phyloP scores from a whole-genome alignment of 345 rosid genomes.

The Arabidopsis suecica region DNA sequence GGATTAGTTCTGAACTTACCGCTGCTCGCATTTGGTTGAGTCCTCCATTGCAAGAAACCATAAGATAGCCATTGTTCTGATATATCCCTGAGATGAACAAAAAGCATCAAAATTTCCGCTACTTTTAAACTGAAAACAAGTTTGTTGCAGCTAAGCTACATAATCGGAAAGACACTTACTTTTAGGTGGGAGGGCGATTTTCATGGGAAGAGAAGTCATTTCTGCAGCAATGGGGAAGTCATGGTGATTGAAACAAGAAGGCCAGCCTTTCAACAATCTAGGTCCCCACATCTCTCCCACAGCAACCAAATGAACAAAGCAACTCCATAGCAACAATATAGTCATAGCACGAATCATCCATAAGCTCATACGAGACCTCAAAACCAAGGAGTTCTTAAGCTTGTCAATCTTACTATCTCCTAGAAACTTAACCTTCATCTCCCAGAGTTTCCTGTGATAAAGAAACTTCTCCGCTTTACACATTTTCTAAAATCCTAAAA shows the following conservation, averaged over 20 bases:
- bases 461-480: constrained; percentile 41
- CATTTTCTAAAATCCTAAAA: constrained; percentile 32
- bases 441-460: constrained; percentile 43
- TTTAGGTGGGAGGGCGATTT: constrained; percentile 72
- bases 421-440: constrained; percentile 56
- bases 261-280: constrained; percentile 85
- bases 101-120: not conserved
- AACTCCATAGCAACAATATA: constrained; percentile 90
- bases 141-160: constrained; percentile 9
- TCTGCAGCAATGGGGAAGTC: constrained; percentile 46
- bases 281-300: constrained; percentile 95
- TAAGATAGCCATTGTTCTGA: constrained; percentile 91
- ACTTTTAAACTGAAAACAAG: too few relatives aligned
- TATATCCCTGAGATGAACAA: constrained; percentile 68
- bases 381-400: constrained; percentile 53
- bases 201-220: constrained; percentile 54
- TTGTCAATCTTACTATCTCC: constrained; percentile 59
- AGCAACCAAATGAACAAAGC: constrained; percentile 87
- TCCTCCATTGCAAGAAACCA: constrained; percentile 96
- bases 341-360: constrained; percentile 95
- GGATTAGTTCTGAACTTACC: constrained; percentile 45
- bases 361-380: constrained; percentile 64
- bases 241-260: constrained; percentile 68
- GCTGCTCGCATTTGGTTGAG: constrained; percentile 96
- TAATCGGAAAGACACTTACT: constrained; percentile 52